Base-by-base conservation (phyloP, 176 grass and related monocot species). In the Pontederia paniculata region DNA sequence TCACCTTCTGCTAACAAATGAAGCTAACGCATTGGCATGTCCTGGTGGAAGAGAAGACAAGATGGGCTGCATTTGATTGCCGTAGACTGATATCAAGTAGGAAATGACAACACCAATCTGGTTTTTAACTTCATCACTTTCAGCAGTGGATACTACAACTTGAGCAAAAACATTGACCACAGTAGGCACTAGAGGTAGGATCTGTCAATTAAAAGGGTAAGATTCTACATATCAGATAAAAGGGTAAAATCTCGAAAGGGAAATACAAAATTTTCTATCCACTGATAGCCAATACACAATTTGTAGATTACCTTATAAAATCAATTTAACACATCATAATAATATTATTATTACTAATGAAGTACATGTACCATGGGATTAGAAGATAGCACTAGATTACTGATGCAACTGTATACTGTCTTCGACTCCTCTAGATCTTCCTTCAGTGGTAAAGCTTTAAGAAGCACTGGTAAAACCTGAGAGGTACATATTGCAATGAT, bases 41-140 rank as follows among this genome's bases (percentile, higher is more conserved):
- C 69, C 75, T 12, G 87, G 80, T 48, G 83, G 77, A 58, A 98
- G 83, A 74, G 94, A 77, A 68, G 77, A 62, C 48, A 98, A 55
- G 75, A 93, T 80, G 54, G 87, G 87, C 57, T 98, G 87, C 94
- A 98, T 98, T 88, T 98, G 94, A 50, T 82, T 84, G n/a, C 94
- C 87, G 44, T 88, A 93, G 57, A 82, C 66, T 20, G 87, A 98
- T 65, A 98, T 62, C 78, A 98, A 80, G 74, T 98, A 83, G 73
- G 87, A 70, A 53, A 82, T 73, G 13, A 83, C 83, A 60, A 76
- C 68, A 56, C 83, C 94, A 77, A 98, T 84, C 37, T 74, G 72
- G 69, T 59, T 80, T 80, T 98, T 98, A n/a, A 98, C 83, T 72
- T 85, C 77, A 59, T 93, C 80, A 37, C 61, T 82, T 73, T 98